A percentile compares a stretch with the other conserved stretches of the same genome.
Evolutionary conservation across 371 early-diverging fungal species (phyloP).

Genomic region (Mucor racemosus): DNA sequence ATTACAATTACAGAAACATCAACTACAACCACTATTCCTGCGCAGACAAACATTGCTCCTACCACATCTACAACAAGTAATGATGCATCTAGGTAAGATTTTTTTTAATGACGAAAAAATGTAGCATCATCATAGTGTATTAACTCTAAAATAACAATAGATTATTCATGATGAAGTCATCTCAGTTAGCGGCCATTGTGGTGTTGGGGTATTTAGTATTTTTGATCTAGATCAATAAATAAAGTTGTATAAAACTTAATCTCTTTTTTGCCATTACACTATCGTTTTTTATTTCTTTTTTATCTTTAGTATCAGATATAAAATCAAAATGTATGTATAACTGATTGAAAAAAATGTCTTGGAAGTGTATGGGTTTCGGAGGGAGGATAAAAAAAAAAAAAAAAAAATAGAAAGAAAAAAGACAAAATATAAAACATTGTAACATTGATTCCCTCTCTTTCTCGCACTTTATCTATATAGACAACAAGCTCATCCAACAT

Average conservation of each 20-base stretch:
- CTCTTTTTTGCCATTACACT: no score
- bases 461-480: not conserved
- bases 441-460: not conserved
- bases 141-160: not conserved
- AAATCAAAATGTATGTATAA: not conserved
- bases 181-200: conserved; percentile 1
- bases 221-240: not conserved
- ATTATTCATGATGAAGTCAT: conserved; percentile 16
- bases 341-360: not conserved
- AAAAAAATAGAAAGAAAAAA: not conserved
- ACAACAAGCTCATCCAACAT: not conserved
- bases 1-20: not conserved
- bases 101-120: not conserved
- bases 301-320: not conserved
- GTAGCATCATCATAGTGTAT: not conserved
- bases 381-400: not conserved
- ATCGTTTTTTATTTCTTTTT: not conserved
- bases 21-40: not conserved
- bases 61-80: conserved; percentile 1
- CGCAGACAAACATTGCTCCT: not conserved
- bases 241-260: not conserved
- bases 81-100: conserved; percentile 8
- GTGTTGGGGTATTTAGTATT: conserved; percentile 10
- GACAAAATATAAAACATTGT: not conserved
- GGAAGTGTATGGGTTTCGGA: not conserved